phyloP scores from a whole-genome alignment of 768 basidiomycete species.

The Suillus subluteus region DNA sequence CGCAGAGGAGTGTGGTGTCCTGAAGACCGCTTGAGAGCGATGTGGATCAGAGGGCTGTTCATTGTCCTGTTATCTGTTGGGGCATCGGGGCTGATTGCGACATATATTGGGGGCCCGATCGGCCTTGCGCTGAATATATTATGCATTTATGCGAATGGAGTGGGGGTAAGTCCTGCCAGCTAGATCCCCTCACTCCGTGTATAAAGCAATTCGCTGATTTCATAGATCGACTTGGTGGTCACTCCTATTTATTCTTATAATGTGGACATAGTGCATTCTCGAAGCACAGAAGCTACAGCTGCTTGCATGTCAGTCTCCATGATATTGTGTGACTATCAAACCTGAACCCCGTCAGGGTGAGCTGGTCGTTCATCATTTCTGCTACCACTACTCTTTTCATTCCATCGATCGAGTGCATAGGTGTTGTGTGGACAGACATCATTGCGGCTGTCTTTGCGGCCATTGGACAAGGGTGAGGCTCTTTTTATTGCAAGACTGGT shows the following conservation, averaged over 20 bases:
- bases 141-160: conserved; percentile 58
- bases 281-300: conserved; percentile 48
- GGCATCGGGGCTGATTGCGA: conserved; percentile 47
- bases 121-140: conserved; percentile 53
- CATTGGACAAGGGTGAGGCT: conserved; percentile 50
- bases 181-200: not conserved
- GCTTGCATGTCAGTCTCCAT: conserved; percentile 47
- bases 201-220: not conserved
- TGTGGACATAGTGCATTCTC: conserved; percentile 57
- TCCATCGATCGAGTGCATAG: conserved; percentile 52
- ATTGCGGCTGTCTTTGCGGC: conserved; percentile 46
- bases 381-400: conserved; percentile 48
- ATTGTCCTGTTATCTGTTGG: conserved; percentile 55
- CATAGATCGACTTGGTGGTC: conserved; percentile 54
- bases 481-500: conserved; percentile 4
- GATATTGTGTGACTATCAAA: not conserved
- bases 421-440: conserved; percentile 49
- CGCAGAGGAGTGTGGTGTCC: conserved; percentile 61
- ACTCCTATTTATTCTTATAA: conserved; percentile 54
- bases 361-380: conserved; percentile 48
- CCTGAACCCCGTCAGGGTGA: conserved; percentile 39
- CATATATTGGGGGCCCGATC: conserved; percentile 46
- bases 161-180: conserved; percentile 47
- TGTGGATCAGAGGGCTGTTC: conserved; percentile 43
- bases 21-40: conserved; percentile 61